Conservation (phyloP, 192 early-diverging fungal species). For the Coemansia sp. region DNA sequence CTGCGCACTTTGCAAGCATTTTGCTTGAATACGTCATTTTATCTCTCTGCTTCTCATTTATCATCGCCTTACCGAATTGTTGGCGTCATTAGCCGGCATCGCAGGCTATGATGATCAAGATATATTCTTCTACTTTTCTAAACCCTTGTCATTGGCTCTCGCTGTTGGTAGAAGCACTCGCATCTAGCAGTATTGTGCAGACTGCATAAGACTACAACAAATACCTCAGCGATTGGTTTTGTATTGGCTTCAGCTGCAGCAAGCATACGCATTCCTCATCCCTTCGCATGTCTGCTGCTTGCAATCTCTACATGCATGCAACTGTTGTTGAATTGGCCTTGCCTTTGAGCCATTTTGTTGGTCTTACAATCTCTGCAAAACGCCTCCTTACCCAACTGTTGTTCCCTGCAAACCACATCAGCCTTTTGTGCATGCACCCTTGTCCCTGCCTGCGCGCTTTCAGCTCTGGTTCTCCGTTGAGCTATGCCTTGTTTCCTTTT, state of each 20-base stretch:
- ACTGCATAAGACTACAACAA: neutral
- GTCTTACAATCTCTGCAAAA: neutral
- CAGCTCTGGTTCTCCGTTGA: neutral
- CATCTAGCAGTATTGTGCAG: neutral
- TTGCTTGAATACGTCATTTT: neutral
- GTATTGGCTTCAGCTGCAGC: neutral
- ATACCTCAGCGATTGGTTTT: neutral
- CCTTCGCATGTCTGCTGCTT: neutral
- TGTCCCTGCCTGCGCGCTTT: neutral
- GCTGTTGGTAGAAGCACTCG: neutral
- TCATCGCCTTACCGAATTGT: neutral
- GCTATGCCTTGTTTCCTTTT: neutral
- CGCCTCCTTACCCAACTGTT: neutral
- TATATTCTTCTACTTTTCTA: neutral
- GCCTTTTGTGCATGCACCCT: neutral
- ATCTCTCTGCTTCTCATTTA: neutral
- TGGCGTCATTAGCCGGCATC: neutral
- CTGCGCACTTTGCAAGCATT: neutral
- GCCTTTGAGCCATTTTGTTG: neutral
- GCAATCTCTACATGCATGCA: neutral
- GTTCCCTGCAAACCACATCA: neutral
- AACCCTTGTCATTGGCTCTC: neutral
- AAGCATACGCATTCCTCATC: neutral
- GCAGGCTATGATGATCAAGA: neutral
- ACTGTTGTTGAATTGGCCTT: neutral